These are phyloP conservation scores for Gryganskiella cystojenkinii DNA, from an alignment of 192 early-diverging fungal species.

Conservation along the genomic window DNA sequence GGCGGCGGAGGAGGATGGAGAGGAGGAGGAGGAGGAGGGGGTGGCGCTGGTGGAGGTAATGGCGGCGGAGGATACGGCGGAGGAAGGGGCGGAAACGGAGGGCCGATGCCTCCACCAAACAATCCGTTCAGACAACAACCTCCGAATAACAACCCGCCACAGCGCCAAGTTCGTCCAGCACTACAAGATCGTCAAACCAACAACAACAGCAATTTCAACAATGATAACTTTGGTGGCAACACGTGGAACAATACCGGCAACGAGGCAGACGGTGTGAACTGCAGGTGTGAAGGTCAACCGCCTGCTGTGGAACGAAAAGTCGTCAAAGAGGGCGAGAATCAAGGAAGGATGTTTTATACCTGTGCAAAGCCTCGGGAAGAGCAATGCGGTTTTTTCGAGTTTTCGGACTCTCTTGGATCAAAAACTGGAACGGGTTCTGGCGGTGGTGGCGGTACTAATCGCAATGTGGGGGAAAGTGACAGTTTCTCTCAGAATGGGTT, in stretches of 20 bases:
- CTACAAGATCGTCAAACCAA: conserved; percentile 20
- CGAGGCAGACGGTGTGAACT: conserved; percentile 1
- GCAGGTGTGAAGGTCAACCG: conserved; percentile 55
- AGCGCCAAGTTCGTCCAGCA: conserved; percentile 34
- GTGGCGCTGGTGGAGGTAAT: conserved; percentile 4
- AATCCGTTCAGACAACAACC: background rate
- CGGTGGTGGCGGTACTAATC: no score
- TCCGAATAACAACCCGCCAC: conserved; percentile 2
- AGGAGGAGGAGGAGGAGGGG: conserved; percentile 8
- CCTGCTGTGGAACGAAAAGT: conserved; percentile 53
- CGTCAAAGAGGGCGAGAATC: conserved; percentile 64
- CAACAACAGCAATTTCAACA: conserved; percentile 26
- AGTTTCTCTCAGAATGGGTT: no score
- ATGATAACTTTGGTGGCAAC: conserved; percentile 16
- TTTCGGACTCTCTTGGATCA: background rate
- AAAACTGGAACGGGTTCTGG: no score
- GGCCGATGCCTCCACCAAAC: background rate
- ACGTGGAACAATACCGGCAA: background rate
- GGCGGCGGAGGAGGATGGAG: conserved; percentile 15
- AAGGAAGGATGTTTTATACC: conserved; percentile 64
- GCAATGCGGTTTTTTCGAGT: conserved; percentile 30
- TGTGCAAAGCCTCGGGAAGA: conserved; percentile 53
- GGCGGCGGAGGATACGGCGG: conserved; percentile 24
- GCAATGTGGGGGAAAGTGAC: no score
- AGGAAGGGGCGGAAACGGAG: background rate